Percentiles rank a stretch among this genome's conserved stretches.
Evolutionary conservation across 2,329 filamentous ascomycete genomes (phyloP).

Genomic region (Thermochaetoides dissita): DNA sequence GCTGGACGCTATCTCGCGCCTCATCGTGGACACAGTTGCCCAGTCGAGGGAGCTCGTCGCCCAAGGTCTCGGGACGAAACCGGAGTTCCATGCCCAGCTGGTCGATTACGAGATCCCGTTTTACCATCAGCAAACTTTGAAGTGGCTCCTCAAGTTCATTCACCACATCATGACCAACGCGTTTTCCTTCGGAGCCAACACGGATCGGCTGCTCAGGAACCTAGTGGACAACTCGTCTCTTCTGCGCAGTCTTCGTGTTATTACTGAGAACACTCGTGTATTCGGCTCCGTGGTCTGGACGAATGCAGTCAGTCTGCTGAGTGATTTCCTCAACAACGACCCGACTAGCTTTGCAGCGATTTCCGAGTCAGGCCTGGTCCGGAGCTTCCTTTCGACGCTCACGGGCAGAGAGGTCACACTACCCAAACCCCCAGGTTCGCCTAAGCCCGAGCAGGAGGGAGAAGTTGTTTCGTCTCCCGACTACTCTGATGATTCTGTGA

Average conservation of each 20-base stretch:
- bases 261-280: constrained; percentile 63
- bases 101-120: constrained; percentile 92
- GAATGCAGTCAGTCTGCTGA: constrained; percentile 78
- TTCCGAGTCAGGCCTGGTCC: constrained; percentile 81
- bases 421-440: constrained; percentile 18
- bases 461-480: constrained; percentile 25
- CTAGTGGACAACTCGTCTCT: constrained; percentile 85
- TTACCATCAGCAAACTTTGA: constrained; percentile 82
- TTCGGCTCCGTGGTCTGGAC: constrained; percentile 96
- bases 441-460: constrained; percentile 19
- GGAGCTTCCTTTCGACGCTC: constrained; percentile 70
- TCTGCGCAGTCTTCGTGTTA: constrained; percentile 61
- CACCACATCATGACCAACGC: constrained; percentile 85
- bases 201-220: constrained; percentile 80
- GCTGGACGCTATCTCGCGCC: constrained; percentile 76
- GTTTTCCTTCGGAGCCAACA: constrained; percentile 57
- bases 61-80: constrained; percentile 56
- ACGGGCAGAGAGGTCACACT: constrained; percentile 39
- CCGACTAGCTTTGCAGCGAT: constrained; percentile 95
- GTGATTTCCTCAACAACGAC: constrained; percentile 96
- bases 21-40: constrained; percentile 67
- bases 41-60: constrained; percentile 53
- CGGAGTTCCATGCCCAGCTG: constrained; percentile 56
- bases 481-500: constrained; percentile 26
- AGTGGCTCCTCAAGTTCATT: constrained; percentile 89